Evolutionary conservation across 345 rosid genomes (phyloP).

Genomic region (Aurinia saxatilis): DNA sequence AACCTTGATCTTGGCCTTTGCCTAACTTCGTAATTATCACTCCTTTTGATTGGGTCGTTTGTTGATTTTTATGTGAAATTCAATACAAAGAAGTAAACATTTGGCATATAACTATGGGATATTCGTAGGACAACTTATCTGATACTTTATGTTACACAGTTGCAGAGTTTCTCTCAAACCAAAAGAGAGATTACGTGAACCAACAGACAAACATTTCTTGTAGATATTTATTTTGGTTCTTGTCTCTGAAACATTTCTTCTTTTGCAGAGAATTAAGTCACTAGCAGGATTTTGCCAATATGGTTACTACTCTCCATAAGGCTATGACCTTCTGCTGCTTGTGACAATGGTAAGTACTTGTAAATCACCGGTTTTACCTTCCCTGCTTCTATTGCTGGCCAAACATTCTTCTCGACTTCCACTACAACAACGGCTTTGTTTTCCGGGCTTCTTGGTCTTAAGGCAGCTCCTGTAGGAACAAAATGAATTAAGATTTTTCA

Average conservation of each 20-base stretch:
- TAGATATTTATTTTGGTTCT: background rate
- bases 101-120: background rate
- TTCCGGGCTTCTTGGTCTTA: conserved; percentile 58
- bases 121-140: background rate
- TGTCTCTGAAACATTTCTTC: background rate
- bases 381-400: conserved; percentile 71
- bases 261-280: conserved; percentile 29
- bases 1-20: background rate
- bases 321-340: conserved; percentile 67
- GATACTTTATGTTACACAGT: background rate
- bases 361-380: conserved; percentile 67
- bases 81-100: no score
- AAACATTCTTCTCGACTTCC: conserved; percentile 76
- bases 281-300: conserved; percentile 72
- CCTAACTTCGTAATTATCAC: background rate
- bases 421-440: conserved; percentile 62
- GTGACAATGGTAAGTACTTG: conserved; percentile 42
- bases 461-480: conserved; percentile 55
- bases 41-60: no score
- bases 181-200: background rate
- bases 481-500: background rate
- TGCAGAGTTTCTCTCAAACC: background rate
- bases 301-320: conserved; percentile 77
- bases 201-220: background rate
- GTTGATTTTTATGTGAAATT: background rate